Percentiles rank a stretch among this genome's conserved stretches.
Evolutionary conservation across 2,329 filamentous ascomycete species (phyloP).

Genomic region (Rugonectria rugulosa): DNA sequence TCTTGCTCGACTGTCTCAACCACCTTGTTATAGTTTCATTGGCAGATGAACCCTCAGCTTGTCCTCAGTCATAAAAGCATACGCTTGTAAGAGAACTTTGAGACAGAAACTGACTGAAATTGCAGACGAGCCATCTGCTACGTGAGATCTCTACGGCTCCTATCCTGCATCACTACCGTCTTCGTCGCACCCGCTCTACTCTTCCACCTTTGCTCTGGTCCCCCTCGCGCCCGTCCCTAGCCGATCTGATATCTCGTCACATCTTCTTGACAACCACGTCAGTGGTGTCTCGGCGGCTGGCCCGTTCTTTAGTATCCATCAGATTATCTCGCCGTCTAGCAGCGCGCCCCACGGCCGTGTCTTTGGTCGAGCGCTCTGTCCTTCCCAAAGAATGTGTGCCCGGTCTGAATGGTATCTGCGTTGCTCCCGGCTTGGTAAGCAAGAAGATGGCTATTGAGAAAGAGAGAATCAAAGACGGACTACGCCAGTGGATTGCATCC

Average conservation of each 20-base stretch:
- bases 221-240: slow-evolving; percentile 64
- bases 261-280: slow-evolving; percentile 75
- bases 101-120: slow-evolving; percentile 28
- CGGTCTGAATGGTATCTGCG: slow-evolving; percentile 48
- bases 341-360: slow-evolving; percentile 64
- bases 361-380: slow-evolving; percentile 69
- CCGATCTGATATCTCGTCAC: slow-evolving; percentile 67
- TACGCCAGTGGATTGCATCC: slow-evolving; percentile 70
- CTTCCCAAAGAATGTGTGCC: slow-evolving; percentile 70
- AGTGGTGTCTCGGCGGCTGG: slow-evolving; percentile 68
- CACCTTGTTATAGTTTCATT: neutral
- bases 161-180: slow-evolving; percentile 69
- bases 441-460: slow-evolving; percentile 69
- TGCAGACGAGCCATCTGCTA: slow-evolving; percentile 67
- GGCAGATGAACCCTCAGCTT: neutral
- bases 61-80: neutral
- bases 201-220: slow-evolving; percentile 65
- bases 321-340: slow-evolving; percentile 69
- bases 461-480: slow-evolving; percentile 71
- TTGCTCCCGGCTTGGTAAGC: slow-evolving; percentile 70
- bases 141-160: slow-evolving; percentile 69
- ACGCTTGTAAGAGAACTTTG: slow-evolving; percentile 1
- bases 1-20: neutral
- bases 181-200: slow-evolving; percentile 61
- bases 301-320: slow-evolving; percentile 70